Percentiles rank a stretch among this genome's conserved stretches.
Conservation (phyloP, 176 grass and related monocot genomes). For the Thinopyrum elongatum region DNA sequence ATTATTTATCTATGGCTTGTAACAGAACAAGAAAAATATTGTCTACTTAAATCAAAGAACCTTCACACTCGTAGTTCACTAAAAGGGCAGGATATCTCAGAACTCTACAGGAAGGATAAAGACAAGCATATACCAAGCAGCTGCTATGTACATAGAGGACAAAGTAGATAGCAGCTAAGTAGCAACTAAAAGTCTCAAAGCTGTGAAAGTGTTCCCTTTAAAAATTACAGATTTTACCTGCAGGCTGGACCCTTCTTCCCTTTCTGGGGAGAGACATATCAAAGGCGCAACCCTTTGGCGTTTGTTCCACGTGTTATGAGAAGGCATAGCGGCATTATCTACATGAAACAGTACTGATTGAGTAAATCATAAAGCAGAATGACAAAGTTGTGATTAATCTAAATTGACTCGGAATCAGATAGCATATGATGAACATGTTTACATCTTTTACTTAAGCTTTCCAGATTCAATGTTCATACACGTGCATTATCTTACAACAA, state of each 20-base stretch:
- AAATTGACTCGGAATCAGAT: neutral
- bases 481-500: neutral
- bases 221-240: conserved; percentile 37
- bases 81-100: neutral
- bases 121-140: neutral
- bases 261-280: conserved; percentile 28
- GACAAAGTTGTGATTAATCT: neutral
- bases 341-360: neutral
- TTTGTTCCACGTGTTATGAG: conserved; percentile 24
- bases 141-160: conserved; percentile 3
- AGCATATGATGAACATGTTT: neutral
- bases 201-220: neutral
- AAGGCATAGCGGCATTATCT: conserved; percentile 8
- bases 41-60: neutral
- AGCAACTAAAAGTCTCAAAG: neutral
- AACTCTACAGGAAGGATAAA: neutral
- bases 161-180: neutral
- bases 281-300: conserved; percentile 33
- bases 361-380: conserved; percentile 10
- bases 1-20: neutral
- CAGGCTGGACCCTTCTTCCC: conserved; percentile 34
- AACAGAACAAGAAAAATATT: neutral
- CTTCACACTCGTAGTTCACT: neutral
- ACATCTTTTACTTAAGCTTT: conserved; percentile 13
- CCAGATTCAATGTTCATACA: neutral